Evolutionary conservation across 176 grass and related monocot species (phyloP), one percentile per base, ranked within the genome.

Genomic region (Ampelocalamus luodianensis): DNA sequence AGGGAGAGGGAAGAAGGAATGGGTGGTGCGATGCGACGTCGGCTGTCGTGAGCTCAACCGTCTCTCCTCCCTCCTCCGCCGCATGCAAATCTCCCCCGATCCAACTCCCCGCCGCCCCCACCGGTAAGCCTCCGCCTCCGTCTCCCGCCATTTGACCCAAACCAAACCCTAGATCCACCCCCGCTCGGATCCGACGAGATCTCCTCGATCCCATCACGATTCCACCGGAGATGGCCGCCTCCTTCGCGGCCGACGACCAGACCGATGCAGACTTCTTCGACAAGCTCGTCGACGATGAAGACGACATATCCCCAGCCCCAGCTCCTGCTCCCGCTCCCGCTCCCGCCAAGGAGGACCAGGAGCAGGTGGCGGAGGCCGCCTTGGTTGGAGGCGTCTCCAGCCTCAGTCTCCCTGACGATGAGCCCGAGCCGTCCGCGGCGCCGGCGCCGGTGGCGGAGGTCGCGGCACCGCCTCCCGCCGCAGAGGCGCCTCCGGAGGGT

Each of bases 191-290:
- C 74, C 22, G 16, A 75, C 82, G 91, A 77, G 89, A 86, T 78
- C 64, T 82, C 84, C 45, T 22, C 32, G 46, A 73, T 82, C 32
- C 44, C 46, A 23, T 61, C 23, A 18, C 10, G n/a, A 61, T 61
- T 60, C 56, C 56, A 60, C 56, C 36, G 37, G 32, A 50, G 45
- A 92, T 92, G 90, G 85, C 87, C 29, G 65, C 83, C 79, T 69
- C 86, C 59, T 86, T 83, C 77, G 44, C 45, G 38, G 40, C 59
- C 37, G 96, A 96, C 20, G 96, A 99, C 80, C 93, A 94, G 59
- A 92, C 93, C 5, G 91, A 96, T 74, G 93, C 86, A 70, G 93
- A 99, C 90, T 99, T 99, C 89, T 99, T 99, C 79, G 82, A 98
- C 87, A 98, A 92, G 68, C 90, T 98, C 12, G 96, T 95, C 38